Conservation (phyloP, 2,329 filamentous ascomycete species). For the Pseudocercospora vitis region DNA sequence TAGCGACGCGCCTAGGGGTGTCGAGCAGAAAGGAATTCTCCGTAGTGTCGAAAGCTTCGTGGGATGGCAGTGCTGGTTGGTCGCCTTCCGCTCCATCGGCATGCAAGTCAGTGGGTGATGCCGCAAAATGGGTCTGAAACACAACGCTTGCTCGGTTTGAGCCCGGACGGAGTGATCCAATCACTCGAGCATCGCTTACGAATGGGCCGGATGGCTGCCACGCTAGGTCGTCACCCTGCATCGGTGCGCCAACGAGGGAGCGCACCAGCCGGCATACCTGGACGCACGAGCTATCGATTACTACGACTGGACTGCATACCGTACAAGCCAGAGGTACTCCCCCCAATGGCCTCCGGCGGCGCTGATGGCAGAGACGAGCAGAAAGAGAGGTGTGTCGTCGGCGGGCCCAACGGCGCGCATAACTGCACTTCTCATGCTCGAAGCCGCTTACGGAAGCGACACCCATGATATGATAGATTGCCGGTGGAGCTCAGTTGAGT, state of each 20-base stretch:
- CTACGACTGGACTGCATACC: constrained; percentile 10
- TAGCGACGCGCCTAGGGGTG: constrained; percentile 18
- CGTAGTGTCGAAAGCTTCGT: constrained; percentile 12
- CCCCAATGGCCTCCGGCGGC: no score
- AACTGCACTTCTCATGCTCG: constrained; percentile 14
- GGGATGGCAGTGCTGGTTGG: constrained; percentile 8
- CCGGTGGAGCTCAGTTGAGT: constrained; percentile 6
- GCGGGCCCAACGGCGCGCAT: constrained; percentile 5
- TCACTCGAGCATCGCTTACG: constrained; percentile 4
- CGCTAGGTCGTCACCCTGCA: constrained; percentile 5
- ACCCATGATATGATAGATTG: constrained; percentile 5
- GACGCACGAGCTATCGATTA: constrained; percentile 5
- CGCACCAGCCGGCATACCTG: neutral
- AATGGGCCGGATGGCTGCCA: constrained; percentile 7
- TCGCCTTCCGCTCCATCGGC: constrained; percentile 11
- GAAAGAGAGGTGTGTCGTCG: neutral
- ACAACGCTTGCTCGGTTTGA: constrained; percentile 3
- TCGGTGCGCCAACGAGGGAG: constrained; percentile 6
- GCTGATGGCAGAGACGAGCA: neutral
- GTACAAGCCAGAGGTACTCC: no score
- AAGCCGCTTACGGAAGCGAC: constrained; percentile 13
- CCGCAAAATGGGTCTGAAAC: constrained; percentile 11
- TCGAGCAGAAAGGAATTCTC: constrained; percentile 23
- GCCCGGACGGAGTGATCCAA: constrained; percentile 2
- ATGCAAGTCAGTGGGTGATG: constrained; percentile 10